Base-by-base conservation (phyloP, 1,139 yeast genomes). In the Protomyces macrosporus region DNA sequence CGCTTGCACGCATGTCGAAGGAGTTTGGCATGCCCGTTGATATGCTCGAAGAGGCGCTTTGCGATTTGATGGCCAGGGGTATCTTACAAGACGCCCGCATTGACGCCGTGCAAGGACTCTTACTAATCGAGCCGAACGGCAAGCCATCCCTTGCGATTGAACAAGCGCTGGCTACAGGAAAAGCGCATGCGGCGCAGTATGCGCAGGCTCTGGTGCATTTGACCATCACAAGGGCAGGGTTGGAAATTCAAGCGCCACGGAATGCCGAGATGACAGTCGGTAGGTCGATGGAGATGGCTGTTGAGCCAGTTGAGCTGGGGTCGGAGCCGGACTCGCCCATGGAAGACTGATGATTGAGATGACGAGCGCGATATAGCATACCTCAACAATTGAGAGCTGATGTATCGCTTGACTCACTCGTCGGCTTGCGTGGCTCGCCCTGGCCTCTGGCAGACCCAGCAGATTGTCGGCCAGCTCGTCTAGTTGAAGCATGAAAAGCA, bases 1-100 rank as follows among this genome's bases (percentile, higher is more conserved):
- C 56, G 32, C 55, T 68, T 30, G 56, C 60, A 3, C 63, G 64
- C 35, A 65, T 68, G 65, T 66, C 69, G 6, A 6, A 51, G 10
- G 59, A 65, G 23, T 68, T 68, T 39, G 67, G 67, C 9, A 60
- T 62, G 33, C 32, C 60, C 9, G 52, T 36, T 14, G 52, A 52
- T 3, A 60, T 52, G n/a, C 54, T 66, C 10, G 68, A 67, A 52
- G 51, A 62, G 5, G 65, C 57, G 16, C 39, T 68, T n/a, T 55
- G 45, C 12, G 53, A 56, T 5, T 50, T 68, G 53, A 67, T 68
- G 32, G 48, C 39, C 53, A 32, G 60, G 2, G 61, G 55, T 12
- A 65, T 65, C 16, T 55, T 68, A 45, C 45, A 34, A 30, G 54
- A 61, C 37, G 61, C 53, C 12, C 40, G 55, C 6, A 37, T 57